A percentile compares a stretch with the other conserved stretches of the same genome.
These are phyloP conservation scores for Arthrobotrys conoides DNA, from an alignment of 2,329 filamentous ascomycete species.

Conservation along the genomic window DNA sequence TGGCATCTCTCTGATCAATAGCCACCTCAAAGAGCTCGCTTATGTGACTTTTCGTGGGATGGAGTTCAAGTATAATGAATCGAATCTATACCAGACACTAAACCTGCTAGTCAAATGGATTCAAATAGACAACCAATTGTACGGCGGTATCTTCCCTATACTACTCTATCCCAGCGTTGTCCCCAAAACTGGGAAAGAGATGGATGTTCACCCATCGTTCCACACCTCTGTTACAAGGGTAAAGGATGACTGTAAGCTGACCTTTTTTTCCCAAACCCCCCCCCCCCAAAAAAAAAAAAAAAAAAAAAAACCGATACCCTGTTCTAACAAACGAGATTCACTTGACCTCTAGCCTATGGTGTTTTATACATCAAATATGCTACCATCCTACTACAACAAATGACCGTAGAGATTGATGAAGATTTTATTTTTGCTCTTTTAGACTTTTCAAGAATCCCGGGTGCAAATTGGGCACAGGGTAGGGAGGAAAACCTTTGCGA, in stretches of 20 bases:
- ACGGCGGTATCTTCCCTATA: conserved; percentile 98
- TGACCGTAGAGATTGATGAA: conserved; percentile 97
- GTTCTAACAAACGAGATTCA: background rate
- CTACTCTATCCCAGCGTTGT: conserved; percentile 97
- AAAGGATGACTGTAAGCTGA: conserved; percentile 82
- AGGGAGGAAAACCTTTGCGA: conserved; percentile 90
- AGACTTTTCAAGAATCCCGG: conserved; percentile 93
- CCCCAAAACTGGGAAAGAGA: conserved; percentile 95
- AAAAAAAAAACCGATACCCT: too few relatives aligned
- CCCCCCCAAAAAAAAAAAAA: background rate
- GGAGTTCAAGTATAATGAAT: conserved; percentile 90
- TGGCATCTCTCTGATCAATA: conserved; percentile 92
- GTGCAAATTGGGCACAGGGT: conserved; percentile 86
- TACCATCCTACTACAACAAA: conserved; percentile 91
- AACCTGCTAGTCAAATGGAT: conserved; percentile 97
- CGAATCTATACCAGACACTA: conserved; percentile 91
- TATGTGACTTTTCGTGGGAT: conserved; percentile 95
- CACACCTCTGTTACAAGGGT: conserved; percentile 92
- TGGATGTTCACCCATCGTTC: conserved; percentile 94
- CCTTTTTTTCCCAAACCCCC: background rate
- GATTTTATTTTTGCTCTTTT: conserved; percentile 97
- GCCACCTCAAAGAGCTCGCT: conserved; percentile 89
- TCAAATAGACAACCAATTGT: conserved; percentile 97
- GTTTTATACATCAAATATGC: conserved; percentile 99
- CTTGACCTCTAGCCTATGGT: conserved; percentile 75